Evolutionary conservation across 768 basidiomycete species (phyloP).

Genomic region (Pisolithus sp.): DNA sequence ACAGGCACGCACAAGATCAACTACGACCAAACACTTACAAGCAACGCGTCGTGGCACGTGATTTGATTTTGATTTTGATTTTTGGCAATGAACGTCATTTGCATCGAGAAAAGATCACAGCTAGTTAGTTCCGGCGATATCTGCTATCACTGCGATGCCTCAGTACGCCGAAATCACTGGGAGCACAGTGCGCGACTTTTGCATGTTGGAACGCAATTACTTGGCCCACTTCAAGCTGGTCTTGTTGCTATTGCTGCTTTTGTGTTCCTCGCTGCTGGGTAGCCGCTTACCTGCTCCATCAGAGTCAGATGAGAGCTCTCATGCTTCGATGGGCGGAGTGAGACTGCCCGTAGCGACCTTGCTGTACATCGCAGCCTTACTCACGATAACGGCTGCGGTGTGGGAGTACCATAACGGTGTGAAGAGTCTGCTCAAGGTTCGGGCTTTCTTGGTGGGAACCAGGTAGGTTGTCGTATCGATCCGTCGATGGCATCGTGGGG

Average conservation of each 20-base stretch:
- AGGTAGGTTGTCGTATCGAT: slow-evolving; percentile 34
- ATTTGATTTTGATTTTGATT: slow-evolving; percentile 6
- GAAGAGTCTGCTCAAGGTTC: slow-evolving; percentile 47
- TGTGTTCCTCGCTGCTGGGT: slow-evolving; percentile 56
- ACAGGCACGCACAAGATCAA: slow-evolving; percentile 17
- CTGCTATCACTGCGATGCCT: slow-evolving; percentile 6
- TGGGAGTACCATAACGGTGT: slow-evolving; percentile 65
- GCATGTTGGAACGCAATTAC: slow-evolving; percentile 74
- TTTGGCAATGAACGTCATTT: no score
- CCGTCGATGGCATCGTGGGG: no score
- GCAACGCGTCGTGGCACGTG: slow-evolving; percentile 20
- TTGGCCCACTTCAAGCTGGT: slow-evolving; percentile 64
- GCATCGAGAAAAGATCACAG: no score
- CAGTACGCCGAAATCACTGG: slow-evolving; percentile 40
- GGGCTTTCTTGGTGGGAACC: slow-evolving; percentile 53
- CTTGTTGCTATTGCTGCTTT: slow-evolving; percentile 55
- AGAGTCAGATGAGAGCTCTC: slow-evolving; percentile 8
- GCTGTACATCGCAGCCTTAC: slow-evolving; percentile 47
- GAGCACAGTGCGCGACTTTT: slow-evolving; percentile 67
- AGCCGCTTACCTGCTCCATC: slow-evolving; percentile 47
- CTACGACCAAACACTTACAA: slow-evolving; percentile 40
- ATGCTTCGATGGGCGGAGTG: slow-evolving; percentile 21
- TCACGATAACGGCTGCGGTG: slow-evolving; percentile 47
- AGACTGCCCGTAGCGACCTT: slow-evolving; percentile 47
- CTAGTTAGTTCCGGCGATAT: no score